Percentiles rank a stretch among this genome's conserved stretches.
These are phyloP conservation scores for Omphalotus guepiniiformis DNA, from an alignment of 768 basidiomycete genomes.

Conservation along the genomic window DNA sequence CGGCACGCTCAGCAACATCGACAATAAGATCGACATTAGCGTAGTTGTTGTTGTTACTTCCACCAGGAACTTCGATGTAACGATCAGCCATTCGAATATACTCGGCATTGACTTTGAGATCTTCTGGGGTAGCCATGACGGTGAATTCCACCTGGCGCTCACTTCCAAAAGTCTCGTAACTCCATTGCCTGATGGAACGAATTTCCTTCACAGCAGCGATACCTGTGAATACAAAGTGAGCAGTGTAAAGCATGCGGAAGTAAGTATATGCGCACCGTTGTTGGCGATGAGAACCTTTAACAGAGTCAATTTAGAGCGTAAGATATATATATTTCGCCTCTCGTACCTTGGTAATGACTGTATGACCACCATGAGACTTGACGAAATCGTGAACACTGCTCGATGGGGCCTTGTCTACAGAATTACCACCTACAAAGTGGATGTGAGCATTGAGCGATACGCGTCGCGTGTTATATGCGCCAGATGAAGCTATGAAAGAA, in stretches of 20 bases:
- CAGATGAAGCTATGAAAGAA: slow-evolving; percentile 10
- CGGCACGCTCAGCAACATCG: slow-evolving; percentile 94
- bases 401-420: slow-evolving; percentile 76
- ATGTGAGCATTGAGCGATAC: too few relatives aligned
- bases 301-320: slow-evolving; percentile 9
- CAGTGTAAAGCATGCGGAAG: background rate
- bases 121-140: slow-evolving; percentile 99
- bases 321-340: background rate
- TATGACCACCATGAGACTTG: slow-evolving; percentile 87
- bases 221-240: slow-evolving; percentile 42
- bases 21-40: slow-evolving; percentile 99
- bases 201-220: slow-evolving; percentile 99
- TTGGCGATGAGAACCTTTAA: slow-evolving; percentile 94
- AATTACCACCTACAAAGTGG: slow-evolving; percentile 88
- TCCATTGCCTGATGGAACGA: slow-evolving; percentile 98
- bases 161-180: slow-evolving; percentile 96
- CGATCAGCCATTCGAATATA: slow-evolving; percentile 99
- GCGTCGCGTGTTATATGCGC: slow-evolving; percentile 9
- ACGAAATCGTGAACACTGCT: slow-evolving; percentile 89
- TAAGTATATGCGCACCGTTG: slow-evolving; percentile 58
- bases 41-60: slow-evolving; percentile 99
- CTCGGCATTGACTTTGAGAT: slow-evolving; percentile 97
- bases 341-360: slow-evolving; percentile 94
- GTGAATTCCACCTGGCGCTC: slow-evolving; percentile 98
- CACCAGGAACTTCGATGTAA: slow-evolving; percentile 98